phyloP scores from a whole-genome alignment of 148 eudicot genomes.

The Vaccinium myrtillus region DNA sequence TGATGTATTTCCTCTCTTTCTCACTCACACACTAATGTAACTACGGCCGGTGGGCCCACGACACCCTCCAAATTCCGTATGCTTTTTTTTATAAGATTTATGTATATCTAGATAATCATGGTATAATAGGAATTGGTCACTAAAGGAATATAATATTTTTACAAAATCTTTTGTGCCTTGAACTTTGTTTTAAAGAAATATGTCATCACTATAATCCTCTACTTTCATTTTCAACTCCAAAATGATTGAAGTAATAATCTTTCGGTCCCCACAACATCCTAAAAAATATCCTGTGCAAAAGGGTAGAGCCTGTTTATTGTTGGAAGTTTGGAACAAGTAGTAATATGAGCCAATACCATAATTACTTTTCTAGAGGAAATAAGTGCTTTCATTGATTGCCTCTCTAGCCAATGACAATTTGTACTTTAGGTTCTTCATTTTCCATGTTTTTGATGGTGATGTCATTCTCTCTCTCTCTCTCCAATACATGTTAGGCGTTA shows the following conservation, averaged over 20 bases:
- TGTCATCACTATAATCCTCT: background rate
- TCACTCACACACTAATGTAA: background rate
- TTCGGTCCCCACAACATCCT: background rate
- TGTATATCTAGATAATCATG: background rate
- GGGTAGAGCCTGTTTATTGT: background rate
- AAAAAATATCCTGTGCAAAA: background rate
- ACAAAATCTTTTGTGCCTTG: background rate
- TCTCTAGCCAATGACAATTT: background rate
- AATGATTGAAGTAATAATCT: constrained; percentile 3
- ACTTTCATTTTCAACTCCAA: background rate
- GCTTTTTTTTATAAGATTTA: background rate
- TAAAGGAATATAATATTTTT: background rate
- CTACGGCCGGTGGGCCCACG: background rate
- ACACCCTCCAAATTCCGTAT: background rate
- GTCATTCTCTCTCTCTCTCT: no score
- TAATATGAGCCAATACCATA: background rate
- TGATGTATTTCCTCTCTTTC: no score
- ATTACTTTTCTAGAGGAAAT: background rate
- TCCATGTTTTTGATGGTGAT: background rate
- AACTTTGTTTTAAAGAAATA: background rate
- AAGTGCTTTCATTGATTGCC: constrained; percentile 2
- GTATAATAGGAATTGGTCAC: background rate
- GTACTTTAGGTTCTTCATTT: background rate
- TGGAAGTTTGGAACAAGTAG: background rate
- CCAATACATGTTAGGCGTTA: no score